Evolutionary conservation across 495 filamentous ascomycete species (phyloP).

Genomic region (Bacidia rubella): DNA sequence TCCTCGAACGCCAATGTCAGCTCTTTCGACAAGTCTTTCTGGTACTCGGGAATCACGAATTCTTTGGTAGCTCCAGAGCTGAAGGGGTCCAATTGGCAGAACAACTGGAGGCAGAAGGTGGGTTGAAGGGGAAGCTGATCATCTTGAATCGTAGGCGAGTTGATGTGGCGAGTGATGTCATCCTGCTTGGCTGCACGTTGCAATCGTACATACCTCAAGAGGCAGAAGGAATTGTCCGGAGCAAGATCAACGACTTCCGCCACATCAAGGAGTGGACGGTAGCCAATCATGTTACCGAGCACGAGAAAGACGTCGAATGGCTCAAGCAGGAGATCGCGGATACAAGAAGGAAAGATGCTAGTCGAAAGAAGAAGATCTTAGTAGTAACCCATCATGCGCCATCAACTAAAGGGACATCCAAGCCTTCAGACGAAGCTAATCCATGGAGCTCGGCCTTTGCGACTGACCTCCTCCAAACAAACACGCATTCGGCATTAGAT

Average conservation of each 20-base stretch:
- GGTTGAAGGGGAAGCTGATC: constrained; percentile 29
- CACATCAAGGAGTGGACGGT: constrained; percentile 36
- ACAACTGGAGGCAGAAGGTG: constrained; percentile 31
- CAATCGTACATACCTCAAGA: constrained; percentile 36
- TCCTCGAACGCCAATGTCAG: constrained; percentile 33
- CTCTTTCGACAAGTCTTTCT: constrained; percentile 36
- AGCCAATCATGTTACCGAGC: constrained; percentile 32
- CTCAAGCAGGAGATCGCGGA: constrained; percentile 26
- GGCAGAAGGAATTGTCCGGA: constrained; percentile 24
- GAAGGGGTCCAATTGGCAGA: constrained; percentile 30
- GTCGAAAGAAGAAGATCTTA: constrained; percentile 24
- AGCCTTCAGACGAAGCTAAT: constrained; percentile 29
- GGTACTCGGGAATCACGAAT: constrained; percentile 46
- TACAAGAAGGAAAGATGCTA: constrained; percentile 16
- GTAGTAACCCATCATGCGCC: constrained; percentile 45
- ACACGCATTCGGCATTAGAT: constrained; percentile 41
- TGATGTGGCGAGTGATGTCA: constrained; percentile 29
- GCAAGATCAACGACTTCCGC: constrained; percentile 36
- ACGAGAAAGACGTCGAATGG: constrained; percentile 34
- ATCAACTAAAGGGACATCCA: constrained; percentile 27
- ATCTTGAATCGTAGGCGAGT: constrained; percentile 33
- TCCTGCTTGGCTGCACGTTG: constrained; percentile 42
- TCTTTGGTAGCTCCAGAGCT: constrained; percentile 31
- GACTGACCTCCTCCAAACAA: constrained; percentile 46
- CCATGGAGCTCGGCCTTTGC: constrained; percentile 35